Evolutionary conservation across 2,329 filamentous ascomycete species (phyloP).

Genomic region (Ilyonectria destructans): DNA sequence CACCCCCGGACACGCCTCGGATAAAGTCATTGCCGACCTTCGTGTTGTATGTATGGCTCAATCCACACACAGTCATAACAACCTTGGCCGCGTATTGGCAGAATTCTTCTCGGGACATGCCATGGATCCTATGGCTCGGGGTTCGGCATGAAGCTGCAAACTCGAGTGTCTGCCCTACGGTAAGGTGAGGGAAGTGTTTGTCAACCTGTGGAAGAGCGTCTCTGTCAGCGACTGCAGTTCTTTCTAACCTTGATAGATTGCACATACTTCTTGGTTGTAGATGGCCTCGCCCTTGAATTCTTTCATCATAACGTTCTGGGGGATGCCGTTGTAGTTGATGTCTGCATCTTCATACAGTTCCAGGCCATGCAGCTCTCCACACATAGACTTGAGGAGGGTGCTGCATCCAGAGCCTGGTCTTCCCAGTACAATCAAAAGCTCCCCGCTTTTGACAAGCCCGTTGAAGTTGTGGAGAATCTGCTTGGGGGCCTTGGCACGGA

Average conservation of each 20-base stretch:
- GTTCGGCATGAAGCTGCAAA: slow-evolving; percentile 79
- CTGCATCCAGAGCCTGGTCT: slow-evolving; percentile 76
- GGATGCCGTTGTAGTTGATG: too few relatives aligned
- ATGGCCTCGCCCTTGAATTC: too few relatives aligned
- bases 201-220: slow-evolving; percentile 63
- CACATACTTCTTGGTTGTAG: slow-evolving; percentile 78
- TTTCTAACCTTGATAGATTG: background rate
- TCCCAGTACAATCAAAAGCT: slow-evolving; percentile 79
- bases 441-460: slow-evolving; percentile 73
- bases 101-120: slow-evolving; percentile 65
- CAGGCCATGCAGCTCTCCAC: slow-evolving; percentile 72
- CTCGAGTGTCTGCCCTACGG: slow-evolving; percentile 79
- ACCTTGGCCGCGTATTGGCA: slow-evolving; percentile 73
- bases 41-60: slow-evolving; percentile 79
- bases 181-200: slow-evolving; percentile 83
- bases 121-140: slow-evolving; percentile 47
- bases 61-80: slow-evolving; percentile 79
- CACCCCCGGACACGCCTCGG: slow-evolving; percentile 79
- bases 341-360: slow-evolving; percentile 64
- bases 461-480: slow-evolving; percentile 77
- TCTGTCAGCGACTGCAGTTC: too few relatives aligned
- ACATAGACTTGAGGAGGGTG: slow-evolving; percentile 74
- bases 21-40: slow-evolving; percentile 82
- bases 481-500: slow-evolving; percentile 61
- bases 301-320: too few relatives aligned